Percentiles rank a stretch among this genome's conserved stretches.
phyloP scores from a whole-genome alignment of 352 stramenopile species.

The Pythium folliculosum region DNA sequence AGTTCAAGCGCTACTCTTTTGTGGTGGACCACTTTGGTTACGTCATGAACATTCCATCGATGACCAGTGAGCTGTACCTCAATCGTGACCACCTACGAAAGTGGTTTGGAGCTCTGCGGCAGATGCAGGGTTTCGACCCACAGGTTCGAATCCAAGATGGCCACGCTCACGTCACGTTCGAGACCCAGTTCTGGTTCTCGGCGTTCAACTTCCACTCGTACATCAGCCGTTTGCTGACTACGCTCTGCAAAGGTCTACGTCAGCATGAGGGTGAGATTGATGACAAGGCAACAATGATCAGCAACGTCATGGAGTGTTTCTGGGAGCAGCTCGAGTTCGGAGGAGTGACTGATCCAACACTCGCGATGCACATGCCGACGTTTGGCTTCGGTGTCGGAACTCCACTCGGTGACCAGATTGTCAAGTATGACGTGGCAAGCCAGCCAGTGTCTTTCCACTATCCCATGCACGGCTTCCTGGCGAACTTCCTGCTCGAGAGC shows the following conservation, averaged over 20 bases:
- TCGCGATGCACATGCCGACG: conserved; percentile 60
- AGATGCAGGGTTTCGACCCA: conserved; percentile 82
- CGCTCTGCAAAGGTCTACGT: conserved; percentile 64
- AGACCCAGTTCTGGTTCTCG: conserved; percentile 92
- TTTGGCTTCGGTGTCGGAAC: conserved; percentile 64
- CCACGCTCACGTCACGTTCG: conserved; percentile 93
- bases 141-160: conserved; percentile 76
- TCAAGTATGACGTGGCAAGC: conserved; percentile 75
- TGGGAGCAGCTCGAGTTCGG: conserved; percentile 68
- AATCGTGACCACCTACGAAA: conserved; percentile 58
- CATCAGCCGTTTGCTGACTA: conserved; percentile 62
- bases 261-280: conserved; percentile 47
- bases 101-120: conserved; percentile 67
- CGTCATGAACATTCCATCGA: conserved; percentile 91
- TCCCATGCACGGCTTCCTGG: conserved; percentile 85
- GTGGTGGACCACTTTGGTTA: conserved; percentile 94
- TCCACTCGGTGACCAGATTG: conserved; percentile 44
- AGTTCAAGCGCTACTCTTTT: conserved; percentile 93
- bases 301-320: conserved; percentile 72
- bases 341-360: conserved; percentile 39
- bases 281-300: conserved; percentile 58
- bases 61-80: conserved; percentile 62
- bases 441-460: conserved; percentile 90
- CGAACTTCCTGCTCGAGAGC: conserved; percentile 78
- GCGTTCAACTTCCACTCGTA: conserved; percentile 91